Conservation (phyloP, 192 early-diverging fungal genomes). For the Mortierella antarctica region DNA sequence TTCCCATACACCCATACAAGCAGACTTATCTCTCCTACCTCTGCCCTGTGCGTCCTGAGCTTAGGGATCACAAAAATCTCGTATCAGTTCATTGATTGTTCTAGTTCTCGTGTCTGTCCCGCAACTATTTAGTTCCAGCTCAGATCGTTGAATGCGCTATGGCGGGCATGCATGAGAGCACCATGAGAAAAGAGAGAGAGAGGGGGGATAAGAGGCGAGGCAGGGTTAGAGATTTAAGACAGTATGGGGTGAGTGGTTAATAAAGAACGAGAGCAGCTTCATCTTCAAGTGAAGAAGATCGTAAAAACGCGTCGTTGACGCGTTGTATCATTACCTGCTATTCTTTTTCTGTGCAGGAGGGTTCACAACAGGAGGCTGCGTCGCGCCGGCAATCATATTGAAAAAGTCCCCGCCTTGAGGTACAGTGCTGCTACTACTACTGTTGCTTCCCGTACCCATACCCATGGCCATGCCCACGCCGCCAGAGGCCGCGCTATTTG, state of each 20-base stretch:
- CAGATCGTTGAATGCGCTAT: slow-evolving; percentile 41
- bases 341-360: slow-evolving; percentile 30
- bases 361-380: slow-evolving; percentile 12
- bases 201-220: background rate
- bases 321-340: slow-evolving; percentile 17
- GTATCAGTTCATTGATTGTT: too few relatives aligned
- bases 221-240: background rate
- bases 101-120: too few relatives aligned
- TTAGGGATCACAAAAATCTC: too few relatives aligned
- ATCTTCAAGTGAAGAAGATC: background rate
- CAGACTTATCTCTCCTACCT: too few relatives aligned
- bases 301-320: background rate
- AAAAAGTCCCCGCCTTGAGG: slow-evolving; percentile 45
- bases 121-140: slow-evolving; percentile 33
- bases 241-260: background rate
- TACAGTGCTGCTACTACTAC: background rate
- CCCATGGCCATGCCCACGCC: too few relatives aligned
- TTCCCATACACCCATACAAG: too few relatives aligned
- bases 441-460: background rate
- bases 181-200: background rate
- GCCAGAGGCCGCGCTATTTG: too few relatives aligned
- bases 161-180: too few relatives aligned
- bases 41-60: too few relatives aligned
- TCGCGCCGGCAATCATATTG: slow-evolving; percentile 33
- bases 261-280: background rate